A percentile compares a stretch with the other conserved stretches of the same genome.
phyloP scores from a whole-genome alignment of 495 filamentous ascomycete genomes.

The Melanomma pulvis-pyrius region DNA sequence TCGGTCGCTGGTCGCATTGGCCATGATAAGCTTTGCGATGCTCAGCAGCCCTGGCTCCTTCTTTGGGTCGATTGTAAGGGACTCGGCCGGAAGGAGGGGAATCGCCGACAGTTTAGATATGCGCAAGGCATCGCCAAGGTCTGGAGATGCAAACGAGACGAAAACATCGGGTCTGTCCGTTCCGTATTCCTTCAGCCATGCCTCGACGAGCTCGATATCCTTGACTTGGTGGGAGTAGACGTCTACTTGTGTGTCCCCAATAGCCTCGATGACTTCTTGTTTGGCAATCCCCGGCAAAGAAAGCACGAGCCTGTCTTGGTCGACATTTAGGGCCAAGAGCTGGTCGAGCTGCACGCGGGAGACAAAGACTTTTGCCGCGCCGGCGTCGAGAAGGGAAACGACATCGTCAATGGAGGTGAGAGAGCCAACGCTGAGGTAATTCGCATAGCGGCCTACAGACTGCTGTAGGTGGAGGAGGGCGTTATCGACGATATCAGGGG shows the following conservation, averaged over 20 bases:
- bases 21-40: conserved; percentile 69
- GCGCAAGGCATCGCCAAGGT: conserved; percentile 51
- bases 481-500: conserved; percentile 57
- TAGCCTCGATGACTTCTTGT: conserved; percentile 57
- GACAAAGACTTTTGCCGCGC: conserved; percentile 86
- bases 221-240: conserved; percentile 53
- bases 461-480: conserved; percentile 68
- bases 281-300: conserved; percentile 47
- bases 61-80: conserved; percentile 63
- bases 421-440: conserved; percentile 75
- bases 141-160: conserved; percentile 53
- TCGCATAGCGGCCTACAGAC: conserved; percentile 66
- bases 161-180: conserved; percentile 50
- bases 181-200: conserved; percentile 51
- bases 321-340: conserved; percentile 58
- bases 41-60: conserved; percentile 59
- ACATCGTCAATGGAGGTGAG: conserved; percentile 71
- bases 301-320: conserved; percentile 59
- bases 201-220: conserved; percentile 48
- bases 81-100: conserved; percentile 73
- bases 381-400: conserved; percentile 78
- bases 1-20: conserved; percentile 74
- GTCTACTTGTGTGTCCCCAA: conserved; percentile 54
- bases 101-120: conserved; percentile 63
- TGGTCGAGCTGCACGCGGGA: conserved; percentile 59